These are phyloP conservation scores for Cystofilobasidium bisporidii DNA, from an alignment of 768 basidiomycete genomes.

Conservation along the genomic window DNA sequence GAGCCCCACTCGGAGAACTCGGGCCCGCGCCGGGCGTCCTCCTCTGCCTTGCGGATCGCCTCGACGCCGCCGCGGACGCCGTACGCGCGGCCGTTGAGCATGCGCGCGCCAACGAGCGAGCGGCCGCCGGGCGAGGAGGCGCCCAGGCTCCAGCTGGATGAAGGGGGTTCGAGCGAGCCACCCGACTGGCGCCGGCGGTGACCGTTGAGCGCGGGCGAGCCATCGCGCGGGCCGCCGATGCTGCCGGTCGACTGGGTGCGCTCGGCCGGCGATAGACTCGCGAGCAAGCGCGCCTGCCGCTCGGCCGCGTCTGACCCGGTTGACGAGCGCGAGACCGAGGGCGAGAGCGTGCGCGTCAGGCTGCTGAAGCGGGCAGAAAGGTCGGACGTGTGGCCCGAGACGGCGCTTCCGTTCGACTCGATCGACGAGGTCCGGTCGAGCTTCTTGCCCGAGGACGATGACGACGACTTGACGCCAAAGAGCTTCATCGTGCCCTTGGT, in stretches of 20 bases:
- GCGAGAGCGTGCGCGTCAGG: conserved; percentile 4
- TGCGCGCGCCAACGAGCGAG: conserved; percentile 13
- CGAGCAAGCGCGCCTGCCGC: conserved; percentile 12
- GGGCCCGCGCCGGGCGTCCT: conserved; percentile 13
- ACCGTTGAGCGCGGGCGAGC: neutral
- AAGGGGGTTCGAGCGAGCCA: neutral
- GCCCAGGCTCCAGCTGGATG: neutral
- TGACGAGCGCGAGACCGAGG: conserved; percentile 7
- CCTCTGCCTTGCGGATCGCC: conserved; percentile 20
- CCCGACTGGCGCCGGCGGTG: neutral
- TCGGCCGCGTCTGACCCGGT: neutral
- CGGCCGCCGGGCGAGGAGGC: neutral
- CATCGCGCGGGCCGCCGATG: neutral
- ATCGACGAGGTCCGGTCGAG: conserved; percentile 17
- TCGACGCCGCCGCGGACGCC: conserved; percentile 15
- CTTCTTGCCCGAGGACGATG: conserved; percentile 4
- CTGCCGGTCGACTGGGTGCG: too few species aligned
- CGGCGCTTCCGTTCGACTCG: conserved; percentile 9
- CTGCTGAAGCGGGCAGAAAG: conserved; percentile 1
- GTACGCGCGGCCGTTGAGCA: conserved; percentile 26
- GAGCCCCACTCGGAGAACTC: conserved; percentile 23
- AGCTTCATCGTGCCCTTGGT: conserved; percentile 8
- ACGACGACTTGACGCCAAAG: conserved; percentile 5
- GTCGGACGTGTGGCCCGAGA: neutral
- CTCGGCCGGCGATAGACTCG: conserved; percentile 16